A percentile compares a stretch with the other conserved stretches of the same genome.
These are phyloP conservation scores for Globisporangium iwayamae DNA, from an alignment of 352 stramenopile species.

Conservation along the genomic window DNA sequence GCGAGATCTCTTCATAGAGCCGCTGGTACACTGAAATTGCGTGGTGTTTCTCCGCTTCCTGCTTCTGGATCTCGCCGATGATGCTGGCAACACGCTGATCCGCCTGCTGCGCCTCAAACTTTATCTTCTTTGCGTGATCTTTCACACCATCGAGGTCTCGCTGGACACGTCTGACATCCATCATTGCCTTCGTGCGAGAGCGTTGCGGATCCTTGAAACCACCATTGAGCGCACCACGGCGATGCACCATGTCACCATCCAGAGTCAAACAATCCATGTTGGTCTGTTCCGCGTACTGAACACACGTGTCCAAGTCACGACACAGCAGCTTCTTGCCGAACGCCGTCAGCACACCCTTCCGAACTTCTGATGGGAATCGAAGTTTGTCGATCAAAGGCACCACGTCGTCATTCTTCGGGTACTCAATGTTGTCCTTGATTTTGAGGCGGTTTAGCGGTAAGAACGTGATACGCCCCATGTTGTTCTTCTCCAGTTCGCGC, in stretches of 20 bases:
- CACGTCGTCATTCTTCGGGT: slow-evolving; percentile 76
- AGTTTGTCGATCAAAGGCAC: slow-evolving; percentile 86
- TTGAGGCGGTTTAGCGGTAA: slow-evolving; percentile 93
- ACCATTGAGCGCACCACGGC: slow-evolving; percentile 95
- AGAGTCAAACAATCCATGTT: slow-evolving; percentile 98
- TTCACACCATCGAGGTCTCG: slow-evolving; percentile 64
- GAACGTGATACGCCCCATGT: slow-evolving; percentile 96
- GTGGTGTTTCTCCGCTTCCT: slow-evolving; percentile 75
- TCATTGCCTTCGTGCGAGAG: slow-evolving; percentile 76
- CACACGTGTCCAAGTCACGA: slow-evolving; percentile 88
- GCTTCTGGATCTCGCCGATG: slow-evolving; percentile 81
- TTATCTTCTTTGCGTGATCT: slow-evolving; percentile 77
- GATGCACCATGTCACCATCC: slow-evolving; percentile 97
- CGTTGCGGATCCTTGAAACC: slow-evolving; percentile 93
- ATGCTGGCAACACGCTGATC: slow-evolving; percentile 86
- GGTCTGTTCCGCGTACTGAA: slow-evolving; percentile 67
- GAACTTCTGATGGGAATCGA: slow-evolving; percentile 80
- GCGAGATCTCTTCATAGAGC: slow-evolving; percentile 81
- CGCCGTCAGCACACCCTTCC: slow-evolving; percentile 92
- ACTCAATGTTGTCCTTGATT: slow-evolving; percentile 77
- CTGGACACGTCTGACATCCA: slow-evolving; percentile 81
- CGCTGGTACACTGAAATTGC: slow-evolving; percentile 67
- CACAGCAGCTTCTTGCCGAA: slow-evolving; percentile 98
- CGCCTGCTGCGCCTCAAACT: slow-evolving; percentile 86
- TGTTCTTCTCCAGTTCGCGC: slow-evolving; percentile 91